Conservation (phyloP, 1,139 yeast species). For the Keqinozyma sinolaborantium region DNA sequence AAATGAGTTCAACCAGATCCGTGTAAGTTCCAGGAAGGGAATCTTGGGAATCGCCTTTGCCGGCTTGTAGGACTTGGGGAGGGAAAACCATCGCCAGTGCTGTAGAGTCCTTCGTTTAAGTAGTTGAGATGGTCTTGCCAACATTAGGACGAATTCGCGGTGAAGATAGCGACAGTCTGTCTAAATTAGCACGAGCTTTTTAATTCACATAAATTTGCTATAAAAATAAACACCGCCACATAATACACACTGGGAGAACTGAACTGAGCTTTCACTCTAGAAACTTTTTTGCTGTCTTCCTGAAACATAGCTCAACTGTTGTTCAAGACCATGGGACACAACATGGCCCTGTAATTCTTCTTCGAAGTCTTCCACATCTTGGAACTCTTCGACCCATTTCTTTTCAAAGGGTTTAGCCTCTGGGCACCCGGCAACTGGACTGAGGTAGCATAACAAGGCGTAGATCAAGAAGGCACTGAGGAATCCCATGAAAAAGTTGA, state of each 20-base stretch:
- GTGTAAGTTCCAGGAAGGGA: neutral
- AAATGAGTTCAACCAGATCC: slow-evolving; percentile 31
- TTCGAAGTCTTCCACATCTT: slow-evolving; percentile 63
- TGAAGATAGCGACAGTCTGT: no score
- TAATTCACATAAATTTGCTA: no score
- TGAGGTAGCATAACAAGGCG: slow-evolving; percentile 43
- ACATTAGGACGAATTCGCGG: no score
- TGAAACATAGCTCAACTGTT: slow-evolving; percentile 4
- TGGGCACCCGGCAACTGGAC: slow-evolving; percentile 63
- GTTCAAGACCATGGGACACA: slow-evolving; percentile 19
- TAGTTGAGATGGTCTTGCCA: no score
- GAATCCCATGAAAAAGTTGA: slow-evolving; percentile 78
- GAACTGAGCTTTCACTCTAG: no score
- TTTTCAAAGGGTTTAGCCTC: slow-evolving; percentile 46
- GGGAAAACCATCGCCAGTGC: neutral
- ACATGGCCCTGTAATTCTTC: slow-evolving; percentile 35
- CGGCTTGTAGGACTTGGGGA: neutral
- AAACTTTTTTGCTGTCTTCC: slow-evolving; percentile 1
- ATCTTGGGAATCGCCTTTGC: neutral
- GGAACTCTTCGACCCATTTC: slow-evolving; percentile 63
- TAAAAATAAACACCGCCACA: no score
- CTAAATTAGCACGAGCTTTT: no score
- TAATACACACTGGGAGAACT: no score
- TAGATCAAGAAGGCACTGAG: slow-evolving; percentile 51
- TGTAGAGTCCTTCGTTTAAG: neutral